phyloP scores from a whole-genome alignment of 306 rosid genomes.

The Inga leiocalycina region DNA sequence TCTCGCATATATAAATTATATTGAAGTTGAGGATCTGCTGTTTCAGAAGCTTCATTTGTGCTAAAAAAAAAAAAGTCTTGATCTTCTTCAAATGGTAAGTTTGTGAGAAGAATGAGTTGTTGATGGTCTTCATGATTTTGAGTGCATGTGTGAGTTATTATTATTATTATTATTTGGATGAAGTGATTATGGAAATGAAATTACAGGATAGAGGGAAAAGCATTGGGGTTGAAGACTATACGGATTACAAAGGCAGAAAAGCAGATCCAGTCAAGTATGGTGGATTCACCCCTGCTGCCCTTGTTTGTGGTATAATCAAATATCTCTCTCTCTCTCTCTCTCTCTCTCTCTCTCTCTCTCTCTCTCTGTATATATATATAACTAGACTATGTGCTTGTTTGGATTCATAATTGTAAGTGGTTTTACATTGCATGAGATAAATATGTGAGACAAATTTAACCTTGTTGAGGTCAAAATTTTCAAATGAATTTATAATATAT shows the following conservation, averaged over 20 bases:
- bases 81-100: not conserved
- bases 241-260: constrained; percentile 41
- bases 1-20: no score
- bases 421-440: no score
- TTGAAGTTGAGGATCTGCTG: not conserved
- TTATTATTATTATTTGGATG: no score
- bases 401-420: no score
- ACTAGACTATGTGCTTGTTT: no score
- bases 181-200: not conserved
- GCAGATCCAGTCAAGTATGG: constrained; percentile 38
- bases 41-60: not conserved
- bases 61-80: not conserved
- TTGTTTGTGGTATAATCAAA: constrained; percentile 35
- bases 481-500: no score
- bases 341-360: no score
- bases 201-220: constrained; percentile 14
- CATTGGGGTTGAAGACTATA: constrained; percentile 10
- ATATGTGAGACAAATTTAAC: fast-evolving
- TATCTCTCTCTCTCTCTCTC: not conserved
- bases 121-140: not conserved
- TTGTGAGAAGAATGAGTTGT: not conserved
- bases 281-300: constrained; percentile 35
- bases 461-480: no score
- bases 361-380: no score
- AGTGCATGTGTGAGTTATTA: no score